Evolutionary conservation across 139 green algal genomes (phyloP), one percentile per base, ranked within the genome.

Genomic region (Raphidocelis subcapitata): DNA sequence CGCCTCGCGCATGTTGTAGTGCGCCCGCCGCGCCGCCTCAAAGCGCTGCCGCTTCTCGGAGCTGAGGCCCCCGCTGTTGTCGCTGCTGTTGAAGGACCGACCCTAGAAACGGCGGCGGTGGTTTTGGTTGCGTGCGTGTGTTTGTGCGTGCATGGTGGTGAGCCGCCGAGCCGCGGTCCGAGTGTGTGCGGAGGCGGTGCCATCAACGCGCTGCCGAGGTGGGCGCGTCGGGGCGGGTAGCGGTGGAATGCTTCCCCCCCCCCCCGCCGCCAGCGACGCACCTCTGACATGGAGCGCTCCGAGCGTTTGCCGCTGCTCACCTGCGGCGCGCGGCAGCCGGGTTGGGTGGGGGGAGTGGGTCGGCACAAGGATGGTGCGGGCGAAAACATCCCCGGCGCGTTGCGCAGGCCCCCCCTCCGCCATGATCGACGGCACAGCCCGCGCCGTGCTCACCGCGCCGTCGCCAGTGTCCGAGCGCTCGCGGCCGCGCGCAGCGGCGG

Each of bases 1-100:
- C 18, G 70, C 70, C 23, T 69, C 21, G 46, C 62, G 68, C 70
- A 77, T 77, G 70, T 77, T 77, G 47, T 77, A 77, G 57, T 77
- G 70, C 47, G 61, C 46, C 32, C 69, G 68, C 28, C 70, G 62
- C 70, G 69, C 69, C 18, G 29, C 61, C 63, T 68, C 61, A 35
- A 77, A 77, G 0, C 47, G 61, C 33, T 33, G 61, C 47, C 62
- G 62, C 60, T 77, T 77, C 44, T 77, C 61, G 2, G 60, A 31
- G 37, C 47, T 64, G 59, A 3, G 21, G 18, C 59, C 49, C 16
- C n/a, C 21, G 65, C 41, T 49, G 41, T 12, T 12, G 41, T 49
- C 41, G 41, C 41, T 49, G 41, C 41, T 49, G 8, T 5, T 24
- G 18, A 41, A 61, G 18, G 20, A 52, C 12, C 41, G 24, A 15